Percentiles rank a stretch among this genome's conserved stretches.
Conservation (phyloP, 129 eudicot species). For the Gnaphalium uliginosum region DNA sequence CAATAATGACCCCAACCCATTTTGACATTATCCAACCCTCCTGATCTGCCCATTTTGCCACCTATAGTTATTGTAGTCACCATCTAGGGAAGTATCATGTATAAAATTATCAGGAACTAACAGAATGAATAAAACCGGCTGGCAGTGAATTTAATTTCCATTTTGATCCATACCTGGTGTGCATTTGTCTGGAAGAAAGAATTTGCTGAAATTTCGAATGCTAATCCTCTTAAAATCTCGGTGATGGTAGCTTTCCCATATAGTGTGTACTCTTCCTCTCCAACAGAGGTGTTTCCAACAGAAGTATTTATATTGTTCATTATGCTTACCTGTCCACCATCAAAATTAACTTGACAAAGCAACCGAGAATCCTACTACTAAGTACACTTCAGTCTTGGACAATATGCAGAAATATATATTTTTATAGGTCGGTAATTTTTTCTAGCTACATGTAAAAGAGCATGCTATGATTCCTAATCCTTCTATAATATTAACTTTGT, state of each 20-base stretch:
- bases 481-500: neutral
- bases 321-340: conserved; percentile 67
- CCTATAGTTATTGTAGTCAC: neutral
- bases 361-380: neutral
- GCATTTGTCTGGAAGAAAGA: conserved; percentile 95
- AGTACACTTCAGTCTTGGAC: neutral
- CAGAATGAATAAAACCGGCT: neutral
- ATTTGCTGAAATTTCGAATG: conserved; percentile 89
- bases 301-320: conserved; percentile 87
- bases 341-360: conserved; percentile 5
- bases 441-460: neutral
- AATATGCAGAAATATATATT: neutral
- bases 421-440: neutral
- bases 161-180: conserved; percentile 60
- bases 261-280: conserved; percentile 82
- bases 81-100: neutral
- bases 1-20: neutral
- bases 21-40: neutral
- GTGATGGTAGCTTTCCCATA: conserved; percentile 81
- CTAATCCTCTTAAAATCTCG: conserved; percentile 74
- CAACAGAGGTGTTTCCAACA: conserved; percentile 90
- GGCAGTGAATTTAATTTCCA: neutral
- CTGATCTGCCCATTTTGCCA: conserved; percentile 5
- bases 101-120: conserved; percentile 9
- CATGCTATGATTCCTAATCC: neutral